Evolutionary conservation across 2,329 filamentous ascomycete genomes (phyloP), one percentile per base, ranked within the genome.

Genomic region (Tolypocladium ovalisporum): DNA sequence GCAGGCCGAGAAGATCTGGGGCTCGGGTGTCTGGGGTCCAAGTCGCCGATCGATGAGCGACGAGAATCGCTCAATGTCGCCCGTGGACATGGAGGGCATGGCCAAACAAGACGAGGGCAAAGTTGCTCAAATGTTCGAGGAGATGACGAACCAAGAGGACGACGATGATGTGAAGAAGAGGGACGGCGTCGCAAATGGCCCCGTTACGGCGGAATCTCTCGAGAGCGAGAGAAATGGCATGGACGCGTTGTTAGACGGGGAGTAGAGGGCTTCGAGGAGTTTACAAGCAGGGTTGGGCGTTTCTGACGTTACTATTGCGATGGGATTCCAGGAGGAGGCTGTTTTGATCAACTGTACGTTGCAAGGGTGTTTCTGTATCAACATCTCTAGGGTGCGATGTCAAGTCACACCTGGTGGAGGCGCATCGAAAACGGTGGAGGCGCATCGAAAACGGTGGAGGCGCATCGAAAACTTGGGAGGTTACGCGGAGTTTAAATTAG

Each of bases 41-140:
- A 63, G 61, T 27, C 63, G 63, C 34, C 66, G 68, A 4, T 70
- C 69, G 12, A 66, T 70, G 35, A 62, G 64, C 27, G 62, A 66
- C 15, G 58, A 59, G 4, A 61, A 58, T 27, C 62, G 64, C 51
- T 64, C 67, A 12, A 63, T 71, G 52, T 62, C 68, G 2, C 65
- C 68, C 0, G 60, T 57, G 12, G 62, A 63, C 8, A 63, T 69
- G 54, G 67, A 69, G 42, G 66, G 67, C n/a, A 60, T 67, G 56
- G 66, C 67, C 60, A 72, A 68, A 56, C 63, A 69, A 6, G 75
- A 76, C 39, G 77, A 78, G 22, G 74, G 73, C 49, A 78, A 76
- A 32, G 78, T 79, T 4, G 77, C 81, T 57, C 77, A 76, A 61
- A 81, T 83, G 77, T 82, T 82, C 64, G 73, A 77, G 51, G 79